Base-by-base conservation (phyloP, 2,329 filamentous ascomycete genomes). In the Botrytis aclada region DNA sequence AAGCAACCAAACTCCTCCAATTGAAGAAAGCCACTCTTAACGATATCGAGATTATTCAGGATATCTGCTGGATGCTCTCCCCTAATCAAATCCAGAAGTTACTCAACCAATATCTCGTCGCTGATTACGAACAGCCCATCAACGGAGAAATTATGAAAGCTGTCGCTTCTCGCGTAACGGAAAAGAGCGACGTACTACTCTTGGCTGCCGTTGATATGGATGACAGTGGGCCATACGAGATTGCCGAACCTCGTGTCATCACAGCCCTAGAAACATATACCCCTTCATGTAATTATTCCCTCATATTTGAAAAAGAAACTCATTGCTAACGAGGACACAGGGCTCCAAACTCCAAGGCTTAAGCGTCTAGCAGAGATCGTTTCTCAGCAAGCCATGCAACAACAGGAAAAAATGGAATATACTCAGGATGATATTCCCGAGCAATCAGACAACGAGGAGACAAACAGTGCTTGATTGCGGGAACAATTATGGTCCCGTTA, bases 81-180 rank as follows among this genome's bases (percentile, higher is more conserved):
- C 96, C 96, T 70, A 98, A 98, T 84, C 96, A 99, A 83, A 99
- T 99, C 76, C 96, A 99, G 84, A 99, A 99, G 85, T 89, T 99
- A 47, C 87, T 99, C 77, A 99, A 99, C 84, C 96, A 99, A 83
- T 99, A 99, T 82, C 89, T 99, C 66, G 95, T 99, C 73, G 96
- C 96, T 74, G 96, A 99, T 83, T 99, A 99, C 83, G 96, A 99
- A 84, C 96, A 98, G 84, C 96, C 96, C 54, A 99, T 99, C 83
- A 98, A 99, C 80, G 96, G 95, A 81, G 96, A 99, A 83, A 99
- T 99, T 81, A 99, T 99, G 96, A 99, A 99, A 85, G 96, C 96
- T 12, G 97, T 99, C 70, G 96, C 97, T 12, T 97, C 94, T 56
- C 89, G 95, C 70, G 96, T 99, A 64, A 98, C 95, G 2, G 96